Evolutionary conservation across 352 stramenopile species (phyloP).

Genomic region (Chrysophaeum taylorii): DNA sequence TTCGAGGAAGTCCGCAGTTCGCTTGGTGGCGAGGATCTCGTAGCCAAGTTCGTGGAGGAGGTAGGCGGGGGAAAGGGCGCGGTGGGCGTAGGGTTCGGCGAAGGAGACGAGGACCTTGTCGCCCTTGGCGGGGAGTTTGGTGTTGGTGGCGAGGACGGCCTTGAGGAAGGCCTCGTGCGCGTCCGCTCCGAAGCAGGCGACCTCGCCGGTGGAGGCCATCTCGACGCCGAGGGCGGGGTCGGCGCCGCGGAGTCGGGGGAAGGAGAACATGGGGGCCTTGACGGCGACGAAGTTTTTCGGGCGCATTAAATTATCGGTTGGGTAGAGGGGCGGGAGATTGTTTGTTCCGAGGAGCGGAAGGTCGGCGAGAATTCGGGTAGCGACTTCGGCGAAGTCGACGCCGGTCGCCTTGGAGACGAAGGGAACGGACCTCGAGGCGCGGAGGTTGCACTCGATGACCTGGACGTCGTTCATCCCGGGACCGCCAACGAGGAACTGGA

Average conservation of each 20-base stretch:
- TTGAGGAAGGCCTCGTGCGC: slow-evolving; percentile 90
- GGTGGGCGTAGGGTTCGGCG: slow-evolving; percentile 81
- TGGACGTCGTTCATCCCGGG: slow-evolving; percentile 61
- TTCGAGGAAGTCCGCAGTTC: slow-evolving; percentile 52
- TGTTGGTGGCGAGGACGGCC: slow-evolving; percentile 80
- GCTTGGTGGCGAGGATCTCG: slow-evolving; percentile 78
- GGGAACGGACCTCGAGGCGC: slow-evolving; percentile 80
- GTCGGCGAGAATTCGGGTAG: slow-evolving; percentile 78
- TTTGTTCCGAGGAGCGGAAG: slow-evolving; percentile 87
- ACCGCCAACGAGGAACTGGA: slow-evolving; percentile 86
- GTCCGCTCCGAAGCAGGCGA: slow-evolving; percentile 87
- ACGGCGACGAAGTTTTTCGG: slow-evolving; percentile 82
- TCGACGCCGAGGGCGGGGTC: slow-evolving; percentile 91
- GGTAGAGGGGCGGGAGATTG: slow-evolving; percentile 1
- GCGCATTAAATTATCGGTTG: slow-evolving; percentile 58
- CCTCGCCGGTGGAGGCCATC: slow-evolving; percentile 95
- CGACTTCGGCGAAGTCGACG: slow-evolving; percentile 85
- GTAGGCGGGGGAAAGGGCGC: slow-evolving; percentile 87
- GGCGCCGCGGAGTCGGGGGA: slow-evolving; percentile 89
- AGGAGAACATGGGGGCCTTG: slow-evolving; percentile 97
- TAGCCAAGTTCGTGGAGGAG: slow-evolving; percentile 89
- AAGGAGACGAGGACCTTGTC: slow-evolving; percentile 88
- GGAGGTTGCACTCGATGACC: slow-evolving; percentile 89
- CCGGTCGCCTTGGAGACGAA: slow-evolving; percentile 89
- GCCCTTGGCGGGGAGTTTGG: slow-evolving; percentile 64